phyloP scores from a whole-genome alignment of 225 moss, liverwort and hornwort species.

The Lunularia cruciata region DNA sequence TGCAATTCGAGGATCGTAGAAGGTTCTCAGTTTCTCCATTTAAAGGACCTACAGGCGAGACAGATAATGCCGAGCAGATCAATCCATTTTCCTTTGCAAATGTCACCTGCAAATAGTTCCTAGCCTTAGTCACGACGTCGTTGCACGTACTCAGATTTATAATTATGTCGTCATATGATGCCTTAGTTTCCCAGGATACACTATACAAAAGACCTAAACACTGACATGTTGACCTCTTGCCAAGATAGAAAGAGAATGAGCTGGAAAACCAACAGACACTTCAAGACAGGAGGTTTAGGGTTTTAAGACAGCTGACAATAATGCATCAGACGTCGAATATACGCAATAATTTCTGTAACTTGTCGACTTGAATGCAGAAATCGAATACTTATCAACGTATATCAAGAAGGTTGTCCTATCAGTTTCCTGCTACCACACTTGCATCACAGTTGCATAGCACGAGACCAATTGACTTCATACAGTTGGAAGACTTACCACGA shows the following conservation, averaged over 20 bases:
- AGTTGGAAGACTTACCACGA: conserved; percentile 30
- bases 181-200: neutral
- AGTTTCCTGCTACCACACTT: neutral
- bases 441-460: neutral
- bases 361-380: neutral
- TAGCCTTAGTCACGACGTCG: neutral
- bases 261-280: no score
- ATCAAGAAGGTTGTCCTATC: neutral
- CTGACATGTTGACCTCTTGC: neutral
- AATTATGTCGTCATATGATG: neutral
- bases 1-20: neutral
- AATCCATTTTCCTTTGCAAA: neutral
- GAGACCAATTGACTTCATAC: no score
- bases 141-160: neutral
- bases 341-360: no score
- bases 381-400: neutral
- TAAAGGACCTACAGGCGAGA: neutral
- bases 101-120: no score
- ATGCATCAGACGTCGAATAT: no score
- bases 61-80: neutral
- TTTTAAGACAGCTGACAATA: neutral
- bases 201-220: neutral
- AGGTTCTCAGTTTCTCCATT: neutral
- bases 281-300: neutral
- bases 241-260: neutral